These are phyloP conservation scores for Tuber brumale DNA, from an alignment of 495 filamentous ascomycete species.

Conservation along the genomic window DNA sequence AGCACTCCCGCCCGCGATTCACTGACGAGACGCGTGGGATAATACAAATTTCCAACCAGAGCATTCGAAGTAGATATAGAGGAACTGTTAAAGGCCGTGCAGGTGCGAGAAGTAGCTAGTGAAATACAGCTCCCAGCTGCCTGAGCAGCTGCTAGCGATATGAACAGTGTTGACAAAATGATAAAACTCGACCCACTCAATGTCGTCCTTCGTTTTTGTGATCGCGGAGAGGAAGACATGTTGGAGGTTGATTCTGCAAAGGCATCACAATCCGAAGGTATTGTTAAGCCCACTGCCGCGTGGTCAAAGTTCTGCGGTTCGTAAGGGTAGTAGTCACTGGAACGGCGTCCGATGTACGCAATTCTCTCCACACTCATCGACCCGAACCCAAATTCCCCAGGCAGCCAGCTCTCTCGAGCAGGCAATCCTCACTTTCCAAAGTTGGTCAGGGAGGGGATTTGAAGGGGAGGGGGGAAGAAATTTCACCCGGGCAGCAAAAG, in stretches of 20 bases:
- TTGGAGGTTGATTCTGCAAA: conserved; percentile 14
- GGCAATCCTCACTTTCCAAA: conserved; percentile 36
- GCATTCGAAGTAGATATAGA: conserved; percentile 68
- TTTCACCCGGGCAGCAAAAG: conserved; percentile 15
- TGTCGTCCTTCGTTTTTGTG: conserved; percentile 31
- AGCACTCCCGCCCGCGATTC: conserved; percentile 8
- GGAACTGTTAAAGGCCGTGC: conserved; percentile 73
- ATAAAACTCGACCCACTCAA: conserved; percentile 26
- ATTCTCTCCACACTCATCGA: conserved; percentile 35
- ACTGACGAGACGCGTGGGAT: not conserved
- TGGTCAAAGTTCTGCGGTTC: conserved; percentile 9
- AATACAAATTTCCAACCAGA: conserved; percentile 70
- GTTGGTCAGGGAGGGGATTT: conserved; percentile 22
- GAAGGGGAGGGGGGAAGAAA: conserved; percentile 20
- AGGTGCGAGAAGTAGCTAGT: conserved; percentile 68
- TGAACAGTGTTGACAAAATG: conserved; percentile 23
- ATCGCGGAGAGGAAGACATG: conserved; percentile 27
- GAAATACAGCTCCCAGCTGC: conserved; percentile 58
- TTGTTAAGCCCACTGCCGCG: conserved; percentile 4
- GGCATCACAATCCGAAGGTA: conserved; percentile 21
- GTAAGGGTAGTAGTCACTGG: conserved; percentile 16
- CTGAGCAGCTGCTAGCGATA: conserved; percentile 31
- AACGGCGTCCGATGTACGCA: conserved; percentile 25
- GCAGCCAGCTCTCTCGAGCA: conserved; percentile 32
- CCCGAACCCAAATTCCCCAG: conserved; percentile 25